phyloP scores from a whole-genome alignment of 345 rosid genomes.

The Adansonia digitata region DNA sequence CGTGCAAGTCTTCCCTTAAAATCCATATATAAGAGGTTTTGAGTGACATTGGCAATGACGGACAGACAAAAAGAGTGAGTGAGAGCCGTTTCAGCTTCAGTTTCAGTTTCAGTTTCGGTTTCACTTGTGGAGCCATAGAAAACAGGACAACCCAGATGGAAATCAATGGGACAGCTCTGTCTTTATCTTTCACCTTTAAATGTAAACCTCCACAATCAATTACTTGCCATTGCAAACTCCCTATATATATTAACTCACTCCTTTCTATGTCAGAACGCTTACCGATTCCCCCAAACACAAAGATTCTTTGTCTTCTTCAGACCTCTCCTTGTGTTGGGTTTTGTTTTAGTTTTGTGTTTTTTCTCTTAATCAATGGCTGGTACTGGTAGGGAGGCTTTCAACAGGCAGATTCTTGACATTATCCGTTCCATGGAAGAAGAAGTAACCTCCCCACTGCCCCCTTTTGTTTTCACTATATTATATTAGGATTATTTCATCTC shows the following conservation, averaged over 20 bases:
- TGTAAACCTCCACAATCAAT: neutral
- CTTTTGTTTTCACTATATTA: neutral
- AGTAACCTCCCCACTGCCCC: constrained; percentile 4
- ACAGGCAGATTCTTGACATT: neutral
- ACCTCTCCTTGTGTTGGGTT: neutral
- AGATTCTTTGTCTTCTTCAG: neutral
- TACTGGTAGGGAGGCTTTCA: constrained; percentile 7
- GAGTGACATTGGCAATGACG: neutral
- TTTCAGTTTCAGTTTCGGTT: too few relatives aligned
- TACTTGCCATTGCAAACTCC: neutral
- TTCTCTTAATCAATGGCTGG: neutral
- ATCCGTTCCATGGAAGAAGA: constrained; percentile 20
- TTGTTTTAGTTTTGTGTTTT: neutral
- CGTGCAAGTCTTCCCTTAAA: neutral
- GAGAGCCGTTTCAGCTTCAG: neutral
- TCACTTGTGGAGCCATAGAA: neutral
- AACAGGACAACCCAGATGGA: neutral
- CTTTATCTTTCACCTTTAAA: neutral
- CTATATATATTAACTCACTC: neutral
- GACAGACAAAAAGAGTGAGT: neutral
- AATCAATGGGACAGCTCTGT: neutral
- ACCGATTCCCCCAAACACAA: neutral
- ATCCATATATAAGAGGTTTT: neutral
- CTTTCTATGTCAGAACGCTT: neutral
- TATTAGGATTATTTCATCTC: neutral